Evolutionary conservation across 192 early-diverging fungal species (phyloP).

Genomic region (Glomus cerebriforme): DNA sequence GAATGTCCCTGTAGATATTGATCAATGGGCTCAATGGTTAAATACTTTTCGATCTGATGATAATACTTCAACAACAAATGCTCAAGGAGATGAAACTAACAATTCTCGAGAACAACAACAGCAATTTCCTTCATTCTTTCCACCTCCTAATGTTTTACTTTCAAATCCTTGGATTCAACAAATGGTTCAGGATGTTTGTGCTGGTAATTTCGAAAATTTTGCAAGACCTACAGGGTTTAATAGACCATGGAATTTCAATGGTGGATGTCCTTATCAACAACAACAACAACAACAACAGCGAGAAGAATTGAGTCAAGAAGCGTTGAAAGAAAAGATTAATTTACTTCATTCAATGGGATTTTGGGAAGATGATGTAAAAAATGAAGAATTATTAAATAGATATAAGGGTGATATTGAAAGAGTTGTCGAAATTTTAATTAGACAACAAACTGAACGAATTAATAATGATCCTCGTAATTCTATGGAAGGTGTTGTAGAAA

Average conservation of each 20-base stretch:
- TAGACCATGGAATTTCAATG: background rate
- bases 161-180: background rate
- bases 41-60: background rate
- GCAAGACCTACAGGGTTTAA: background rate
- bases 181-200: background rate
- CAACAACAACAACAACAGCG: background rate
- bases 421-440: slow-evolving; percentile 34
- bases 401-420: slow-evolving; percentile 34
- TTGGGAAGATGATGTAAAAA: slow-evolving; percentile 26
- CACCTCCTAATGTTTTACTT: background rate
- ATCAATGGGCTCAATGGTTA: slow-evolving; percentile 26
- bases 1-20: slow-evolving; percentile 26
- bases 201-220: background rate
- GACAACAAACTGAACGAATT: background rate
- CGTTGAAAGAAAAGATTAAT: slow-evolving; percentile 8
- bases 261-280: background rate
- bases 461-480: background rate
- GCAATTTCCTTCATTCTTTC: background rate
- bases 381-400: slow-evolving; percentile 26
- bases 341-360: slow-evolving; percentile 34
- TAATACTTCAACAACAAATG: background rate
- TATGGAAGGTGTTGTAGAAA: background rate
- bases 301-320: slow-evolving; percentile 10
- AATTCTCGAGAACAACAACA: background rate
- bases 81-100: background rate